Evolutionary conservation across 768 basidiomycete genomes (phyloP).

Genomic region (Sarcodon aspratus): DNA sequence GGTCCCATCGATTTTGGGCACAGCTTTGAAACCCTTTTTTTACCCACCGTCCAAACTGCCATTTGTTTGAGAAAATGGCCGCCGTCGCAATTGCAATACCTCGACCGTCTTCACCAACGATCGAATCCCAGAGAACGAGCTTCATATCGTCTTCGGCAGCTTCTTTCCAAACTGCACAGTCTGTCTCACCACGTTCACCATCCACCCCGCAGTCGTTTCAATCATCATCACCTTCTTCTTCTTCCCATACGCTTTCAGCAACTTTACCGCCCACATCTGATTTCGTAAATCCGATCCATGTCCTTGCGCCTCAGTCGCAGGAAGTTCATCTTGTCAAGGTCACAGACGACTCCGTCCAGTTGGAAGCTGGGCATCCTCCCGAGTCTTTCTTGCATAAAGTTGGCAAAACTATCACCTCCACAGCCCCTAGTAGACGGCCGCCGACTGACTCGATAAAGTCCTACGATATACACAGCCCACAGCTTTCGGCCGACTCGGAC

Average conservation of each 20-base stretch:
- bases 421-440: neutral
- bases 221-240: constrained; percentile 22
- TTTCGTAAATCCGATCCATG: constrained; percentile 22
- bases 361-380: constrained; percentile 26
- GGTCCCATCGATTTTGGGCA: too few relatives aligned
- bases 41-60: too few relatives aligned
- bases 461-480: neutral
- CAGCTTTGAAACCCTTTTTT: too few relatives aligned
- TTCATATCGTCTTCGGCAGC: constrained; percentile 7
- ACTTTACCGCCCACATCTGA: constrained; percentile 5
- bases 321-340: constrained; percentile 47
- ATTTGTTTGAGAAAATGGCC: too few relatives aligned
- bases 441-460: constrained; percentile 2
- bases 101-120: constrained; percentile 4
- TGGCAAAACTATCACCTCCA: constrained; percentile 21
- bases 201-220: neutral
- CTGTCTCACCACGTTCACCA: neutral
- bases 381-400: constrained; percentile 23
- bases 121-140: constrained; percentile 4
- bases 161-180: constrained; percentile 6
- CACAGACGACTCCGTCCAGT: constrained; percentile 32
- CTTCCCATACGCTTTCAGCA: constrained; percentile 18
- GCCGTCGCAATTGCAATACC: constrained; percentile 1
- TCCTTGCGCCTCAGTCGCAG: constrained; percentile 23
- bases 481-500: neutral